A percentile compares a stretch with the other conserved stretches of the same genome.
Evolutionary conservation across 768 basidiomycete genomes (phyloP).

Genomic region (Mrakia frigida): DNA sequence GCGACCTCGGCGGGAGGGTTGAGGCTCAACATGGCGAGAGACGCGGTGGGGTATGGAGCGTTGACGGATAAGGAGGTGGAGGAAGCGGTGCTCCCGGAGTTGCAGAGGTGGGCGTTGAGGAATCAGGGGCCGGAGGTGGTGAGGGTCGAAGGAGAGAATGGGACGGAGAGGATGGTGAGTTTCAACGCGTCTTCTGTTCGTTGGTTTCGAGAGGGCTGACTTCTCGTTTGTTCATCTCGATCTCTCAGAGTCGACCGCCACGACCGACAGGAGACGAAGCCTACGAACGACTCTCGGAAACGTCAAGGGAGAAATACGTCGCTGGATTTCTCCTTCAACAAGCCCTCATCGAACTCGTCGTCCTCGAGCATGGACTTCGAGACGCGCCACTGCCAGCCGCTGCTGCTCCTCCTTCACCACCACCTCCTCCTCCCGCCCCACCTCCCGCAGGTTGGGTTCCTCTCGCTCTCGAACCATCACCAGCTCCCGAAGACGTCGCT

Average conservation of each 20-base stretch:
- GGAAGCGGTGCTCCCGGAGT: slow-evolving; percentile 1
- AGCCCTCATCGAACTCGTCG: slow-evolving; percentile 4
- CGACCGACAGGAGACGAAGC: slow-evolving; percentile 13
- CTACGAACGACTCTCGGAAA: neutral
- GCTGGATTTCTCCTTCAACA: neutral
- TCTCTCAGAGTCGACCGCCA: neutral
- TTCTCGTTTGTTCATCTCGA: neutral
- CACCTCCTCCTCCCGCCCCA: neutral
- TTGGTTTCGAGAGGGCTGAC: neutral
- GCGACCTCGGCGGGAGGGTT: neutral
- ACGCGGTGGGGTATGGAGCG: neutral
- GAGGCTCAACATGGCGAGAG: neutral
- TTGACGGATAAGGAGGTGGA: neutral
- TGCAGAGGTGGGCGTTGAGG: slow-evolving; percentile 7
- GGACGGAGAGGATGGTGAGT: neutral
- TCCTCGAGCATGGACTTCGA: slow-evolving; percentile 8
- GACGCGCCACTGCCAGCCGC: neutral
- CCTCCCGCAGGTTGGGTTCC: neutral
- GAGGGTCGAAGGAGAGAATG: neutral
- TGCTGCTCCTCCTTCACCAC: neutral
- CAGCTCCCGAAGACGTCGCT: neutral
- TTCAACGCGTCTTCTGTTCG: neutral
- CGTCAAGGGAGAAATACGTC: neutral
- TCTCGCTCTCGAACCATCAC: too few species aligned
- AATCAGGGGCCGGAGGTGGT: neutral